Conservation (phyloP, 192 early-diverging fungal genomes). For the Coemansia sp. region DNA sequence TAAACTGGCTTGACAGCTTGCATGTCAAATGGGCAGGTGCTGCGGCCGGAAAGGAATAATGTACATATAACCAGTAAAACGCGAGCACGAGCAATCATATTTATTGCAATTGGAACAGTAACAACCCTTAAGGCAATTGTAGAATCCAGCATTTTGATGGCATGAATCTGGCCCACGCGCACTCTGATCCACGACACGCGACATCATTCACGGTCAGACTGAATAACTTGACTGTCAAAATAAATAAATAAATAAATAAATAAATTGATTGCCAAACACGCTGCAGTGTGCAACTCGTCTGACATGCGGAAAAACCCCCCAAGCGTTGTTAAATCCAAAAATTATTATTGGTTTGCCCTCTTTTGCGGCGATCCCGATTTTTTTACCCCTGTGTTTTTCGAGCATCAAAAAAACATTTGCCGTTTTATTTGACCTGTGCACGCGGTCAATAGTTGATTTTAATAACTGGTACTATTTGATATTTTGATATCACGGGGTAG, state of each 20-base stretch:
- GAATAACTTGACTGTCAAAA: not conserved
- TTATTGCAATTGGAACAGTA: not conserved
- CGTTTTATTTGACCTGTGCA: too few species aligned
- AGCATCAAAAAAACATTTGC: too few species aligned
- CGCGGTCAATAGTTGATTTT: too few species aligned
- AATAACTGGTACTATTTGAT: too few species aligned
- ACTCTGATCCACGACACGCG: not conserved
- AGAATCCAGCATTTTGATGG: not conserved
- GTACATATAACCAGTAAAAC: not conserved
- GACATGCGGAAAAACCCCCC: too few species aligned
- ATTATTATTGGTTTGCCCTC: too few species aligned
- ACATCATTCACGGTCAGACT: not conserved
- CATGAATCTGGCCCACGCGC: not conserved
- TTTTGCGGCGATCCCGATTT: too few species aligned
- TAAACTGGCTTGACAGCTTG: not conserved
- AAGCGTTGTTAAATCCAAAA: too few species aligned
- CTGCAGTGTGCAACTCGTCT: not conserved
- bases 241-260: not conserved
- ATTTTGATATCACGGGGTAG: too few species aligned
- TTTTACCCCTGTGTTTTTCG: too few species aligned
- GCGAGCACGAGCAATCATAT: not conserved
- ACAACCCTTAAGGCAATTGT: not conserved
- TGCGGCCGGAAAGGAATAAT: not conserved
- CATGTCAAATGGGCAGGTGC: not conserved
- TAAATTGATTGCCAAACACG: constrained; percentile 4